Evolutionary conservation across 495 filamentous ascomycete species (phyloP).

Genomic region (Aspergillus affinis): DNA sequence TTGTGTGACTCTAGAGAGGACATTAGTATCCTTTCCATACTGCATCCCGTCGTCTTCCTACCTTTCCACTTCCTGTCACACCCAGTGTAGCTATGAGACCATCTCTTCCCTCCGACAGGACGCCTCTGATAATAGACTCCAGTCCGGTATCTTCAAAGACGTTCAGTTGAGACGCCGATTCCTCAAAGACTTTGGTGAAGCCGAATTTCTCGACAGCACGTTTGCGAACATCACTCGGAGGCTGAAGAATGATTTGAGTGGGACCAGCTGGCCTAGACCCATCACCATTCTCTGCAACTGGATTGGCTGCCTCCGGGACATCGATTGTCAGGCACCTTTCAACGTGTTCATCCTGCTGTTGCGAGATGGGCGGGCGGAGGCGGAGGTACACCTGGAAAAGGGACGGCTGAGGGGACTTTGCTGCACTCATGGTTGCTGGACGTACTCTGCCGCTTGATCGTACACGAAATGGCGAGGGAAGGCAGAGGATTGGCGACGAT

Average conservation of each 20-base stretch:
- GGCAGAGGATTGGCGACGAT: conserved; percentile 4
- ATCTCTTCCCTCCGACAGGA: conserved; percentile 79
- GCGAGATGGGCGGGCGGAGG: conserved; percentile 67
- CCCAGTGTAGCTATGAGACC: conserved; percentile 89
- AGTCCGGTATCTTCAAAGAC: conserved; percentile 83
- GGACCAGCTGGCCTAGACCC: conserved; percentile 47
- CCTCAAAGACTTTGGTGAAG: conserved; percentile 92
- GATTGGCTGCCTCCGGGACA: conserved; percentile 35
- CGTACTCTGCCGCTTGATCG: conserved; percentile 3
- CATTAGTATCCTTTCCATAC: conserved; percentile 16
- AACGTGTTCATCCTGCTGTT: conserved; percentile 33
- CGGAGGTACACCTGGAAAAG: conserved; percentile 94
- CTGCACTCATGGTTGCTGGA: conserved; percentile 33
- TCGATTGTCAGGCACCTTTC: conserved; percentile 84
- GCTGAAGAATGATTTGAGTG: conserved; percentile 84
- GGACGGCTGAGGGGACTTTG: conserved; percentile 52
- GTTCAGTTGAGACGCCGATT: conserved; percentile 78
- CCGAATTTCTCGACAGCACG: conserved; percentile 90
- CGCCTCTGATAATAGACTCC: conserved; percentile 72
- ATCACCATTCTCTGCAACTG: conserved; percentile 19
- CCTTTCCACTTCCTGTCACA: conserved; percentile 96
- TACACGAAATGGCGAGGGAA: background rate
- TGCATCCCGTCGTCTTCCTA: conserved; percentile 32
- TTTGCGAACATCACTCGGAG: conserved; percentile 73
- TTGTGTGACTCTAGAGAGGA: conserved; percentile 82